phyloP scores from a whole-genome alignment of 2,329 filamentous ascomycete genomes.

The Fusarium lateritium region DNA sequence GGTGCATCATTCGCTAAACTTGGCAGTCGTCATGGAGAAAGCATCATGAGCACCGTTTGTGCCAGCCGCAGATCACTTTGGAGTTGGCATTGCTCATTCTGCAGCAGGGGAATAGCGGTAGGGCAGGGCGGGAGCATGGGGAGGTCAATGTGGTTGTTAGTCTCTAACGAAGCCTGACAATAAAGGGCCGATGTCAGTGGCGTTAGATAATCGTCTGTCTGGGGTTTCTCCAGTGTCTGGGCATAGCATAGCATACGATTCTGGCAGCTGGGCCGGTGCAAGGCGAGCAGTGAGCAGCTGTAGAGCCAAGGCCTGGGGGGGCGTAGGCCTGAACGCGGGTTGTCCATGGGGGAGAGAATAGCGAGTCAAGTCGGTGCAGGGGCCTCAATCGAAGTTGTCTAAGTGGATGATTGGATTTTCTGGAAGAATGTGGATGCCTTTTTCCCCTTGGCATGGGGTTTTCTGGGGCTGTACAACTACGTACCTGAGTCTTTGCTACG shows the following conservation, averaged over 20 bases:
- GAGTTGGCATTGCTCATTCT: conserved; percentile 5
- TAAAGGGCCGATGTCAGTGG: conserved; percentile 50
- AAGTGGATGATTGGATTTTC: conserved; percentile 35
- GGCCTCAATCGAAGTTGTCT: background rate
- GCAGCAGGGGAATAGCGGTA: conserved; percentile 8
- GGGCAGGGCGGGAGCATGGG: conserved; percentile 3
- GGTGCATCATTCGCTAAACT: conserved; percentile 39
- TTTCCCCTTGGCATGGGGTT: conserved; percentile 27
- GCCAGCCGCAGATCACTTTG: conserved; percentile 30
- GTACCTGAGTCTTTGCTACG: conserved; percentile 1
- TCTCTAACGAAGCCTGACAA: conserved; percentile 33
- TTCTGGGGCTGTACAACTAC: conserved; percentile 27
- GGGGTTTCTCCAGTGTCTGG: conserved; percentile 33
- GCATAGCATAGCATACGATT: background rate
- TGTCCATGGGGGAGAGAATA: conserved; percentile 8
- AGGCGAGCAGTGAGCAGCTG: conserved; percentile 14
- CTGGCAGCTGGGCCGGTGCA: conserved; percentile 15
- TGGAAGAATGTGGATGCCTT: conserved; percentile 32
- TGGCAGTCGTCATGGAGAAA: conserved; percentile 51
- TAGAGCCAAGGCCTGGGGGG: background rate
- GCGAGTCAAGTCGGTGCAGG: conserved; percentile 26
- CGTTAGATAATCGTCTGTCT: conserved; percentile 34
- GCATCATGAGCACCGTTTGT: conserved; percentile 15
- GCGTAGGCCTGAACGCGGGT: conserved; percentile 7
- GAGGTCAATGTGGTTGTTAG: conserved; percentile 32